A percentile compares a stretch with the other conserved stretches of the same genome.
phyloP scores from a whole-genome alignment of 1,284 basidiomycete species.

The Fistulinella cinereoalba region DNA sequence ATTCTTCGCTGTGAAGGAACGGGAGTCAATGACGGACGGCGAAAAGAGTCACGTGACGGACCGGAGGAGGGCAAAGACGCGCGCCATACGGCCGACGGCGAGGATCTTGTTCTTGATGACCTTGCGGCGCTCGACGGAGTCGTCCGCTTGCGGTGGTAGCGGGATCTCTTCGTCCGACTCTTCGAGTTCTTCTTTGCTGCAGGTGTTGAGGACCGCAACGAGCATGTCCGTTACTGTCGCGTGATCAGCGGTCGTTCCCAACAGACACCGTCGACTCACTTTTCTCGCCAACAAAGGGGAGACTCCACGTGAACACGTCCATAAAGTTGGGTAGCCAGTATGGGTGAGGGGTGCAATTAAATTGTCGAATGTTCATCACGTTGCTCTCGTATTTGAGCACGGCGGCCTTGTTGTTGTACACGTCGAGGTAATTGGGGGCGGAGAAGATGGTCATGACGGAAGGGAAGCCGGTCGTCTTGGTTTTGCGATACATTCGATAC shows the following conservation, averaged over 20 bases:
- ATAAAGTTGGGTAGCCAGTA: conserved; percentile 95
- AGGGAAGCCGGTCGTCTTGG: conserved; percentile 88
- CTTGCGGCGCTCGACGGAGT: conserved; percentile 72
- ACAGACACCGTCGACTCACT: conserved; percentile 50
- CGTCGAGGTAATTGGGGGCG: conserved; percentile 93
- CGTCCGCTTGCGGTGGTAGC: conserved; percentile 42
- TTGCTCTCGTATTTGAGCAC: conserved; percentile 97
- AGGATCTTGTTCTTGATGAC: conserved; percentile 98
- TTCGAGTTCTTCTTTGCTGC: conserved; percentile 92
- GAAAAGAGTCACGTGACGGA: conserved; percentile 38
- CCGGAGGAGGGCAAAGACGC: conserved; percentile 95
- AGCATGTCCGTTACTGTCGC: conserved; percentile 89
- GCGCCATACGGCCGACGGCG: conserved; percentile 94
- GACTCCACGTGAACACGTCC: conserved; percentile 91
- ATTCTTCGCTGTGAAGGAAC: conserved; percentile 87
- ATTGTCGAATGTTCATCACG: conserved; percentile 94
- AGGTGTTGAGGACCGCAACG: conserved; percentile 90
- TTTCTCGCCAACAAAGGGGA: conserved; percentile 93
- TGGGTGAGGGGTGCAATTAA: conserved; percentile 94
- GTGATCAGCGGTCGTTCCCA: conserved; percentile 1
- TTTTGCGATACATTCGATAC: conserved; percentile 97
- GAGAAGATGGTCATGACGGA: conserved; percentile 98
- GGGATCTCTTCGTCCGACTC: conserved; percentile 67
- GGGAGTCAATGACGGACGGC: conserved; percentile 1
- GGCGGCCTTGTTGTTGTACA: conserved; percentile 96